phyloP scores from a whole-genome alignment of 2,329 filamentous ascomycete species.

The Chaetomiaceae sp. region DNA sequence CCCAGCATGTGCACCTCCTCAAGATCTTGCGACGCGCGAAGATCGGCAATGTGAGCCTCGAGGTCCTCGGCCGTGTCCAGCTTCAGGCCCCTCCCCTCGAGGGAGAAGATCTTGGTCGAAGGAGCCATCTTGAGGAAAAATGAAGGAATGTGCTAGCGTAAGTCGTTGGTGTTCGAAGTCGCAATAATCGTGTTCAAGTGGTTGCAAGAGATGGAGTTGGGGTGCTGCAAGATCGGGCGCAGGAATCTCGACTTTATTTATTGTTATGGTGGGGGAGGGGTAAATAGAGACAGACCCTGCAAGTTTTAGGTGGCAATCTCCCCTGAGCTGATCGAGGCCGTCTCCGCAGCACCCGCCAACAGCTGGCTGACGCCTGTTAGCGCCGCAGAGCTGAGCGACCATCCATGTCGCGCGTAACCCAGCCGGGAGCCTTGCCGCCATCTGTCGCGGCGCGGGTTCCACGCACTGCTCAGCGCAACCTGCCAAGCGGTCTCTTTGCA shows the following conservation, averaged over 20 bases:
- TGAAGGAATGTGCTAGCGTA: slow-evolving; percentile 20
- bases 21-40: slow-evolving; percentile 66
- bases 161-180: slow-evolving; percentile 4
- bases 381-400: no score
- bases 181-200: no score
- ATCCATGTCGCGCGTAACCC: no score
- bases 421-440: no score
- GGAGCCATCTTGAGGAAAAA: slow-evolving; percentile 36
- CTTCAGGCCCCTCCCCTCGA: slow-evolving; percentile 89
- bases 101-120: slow-evolving; percentile 69
- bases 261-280: slow-evolving; percentile 27
- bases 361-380: neutral
- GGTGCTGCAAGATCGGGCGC: slow-evolving; percentile 8
- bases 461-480: no score
- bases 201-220: slow-evolving; percentile 7
- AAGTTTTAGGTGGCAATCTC: slow-evolving; percentile 12
- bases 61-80: slow-evolving; percentile 85
- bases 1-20: slow-evolving; percentile 84
- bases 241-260: slow-evolving; percentile 8
- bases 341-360: no score
- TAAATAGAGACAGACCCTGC: slow-evolving; percentile 19
- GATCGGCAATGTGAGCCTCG: slow-evolving; percentile 72
- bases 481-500: no score
- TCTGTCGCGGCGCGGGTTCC: no score
- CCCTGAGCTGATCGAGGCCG: no score